Conservation (phyloP, 495 filamentous ascomycete species). For the Tetracladium setigerum region DNA sequence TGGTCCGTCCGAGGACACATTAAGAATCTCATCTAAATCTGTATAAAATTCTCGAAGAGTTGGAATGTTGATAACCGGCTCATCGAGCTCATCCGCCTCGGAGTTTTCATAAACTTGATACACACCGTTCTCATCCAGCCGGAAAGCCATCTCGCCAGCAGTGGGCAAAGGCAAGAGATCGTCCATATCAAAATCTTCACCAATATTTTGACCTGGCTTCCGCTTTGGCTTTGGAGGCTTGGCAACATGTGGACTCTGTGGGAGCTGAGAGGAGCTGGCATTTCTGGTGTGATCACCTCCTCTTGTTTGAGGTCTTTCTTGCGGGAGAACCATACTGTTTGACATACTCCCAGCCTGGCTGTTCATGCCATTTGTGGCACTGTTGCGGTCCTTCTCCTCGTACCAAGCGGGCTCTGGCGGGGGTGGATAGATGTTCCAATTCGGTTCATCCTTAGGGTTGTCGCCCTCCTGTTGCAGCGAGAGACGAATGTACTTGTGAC, state of each 20-base stretch:
- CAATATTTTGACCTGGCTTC: conserved; percentile 87
- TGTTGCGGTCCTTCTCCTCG: conserved; percentile 40
- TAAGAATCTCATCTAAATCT: conserved; percentile 80
- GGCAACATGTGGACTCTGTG: conserved; percentile 11
- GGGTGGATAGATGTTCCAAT: conserved; percentile 84
- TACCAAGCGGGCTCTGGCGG: conserved; percentile 89
- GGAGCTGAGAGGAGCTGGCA: conserved; percentile 10
- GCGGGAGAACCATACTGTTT: conserved; percentile 43
- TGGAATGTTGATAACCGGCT: conserved; percentile 72
- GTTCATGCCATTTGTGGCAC: conserved; percentile 27
- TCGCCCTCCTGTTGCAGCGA: conserved; percentile 73
- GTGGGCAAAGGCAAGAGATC: conserved; percentile 67
- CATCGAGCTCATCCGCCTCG: conserved; percentile 47
- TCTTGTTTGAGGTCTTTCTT: conserved; percentile 16
- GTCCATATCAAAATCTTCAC: conserved; percentile 79
- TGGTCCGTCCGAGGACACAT: conserved; percentile 85
- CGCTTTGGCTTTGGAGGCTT: conserved; percentile 46
- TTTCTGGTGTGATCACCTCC: conserved; percentile 24
- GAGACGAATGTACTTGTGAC: conserved; percentile 81
- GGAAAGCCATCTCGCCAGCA: conserved; percentile 61
- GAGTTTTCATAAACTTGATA: conserved; percentile 82
- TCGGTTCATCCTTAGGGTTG: conserved; percentile 78
- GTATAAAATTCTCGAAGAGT: conserved; percentile 91
- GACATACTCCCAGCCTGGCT: conserved; percentile 42
- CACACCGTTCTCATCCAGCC: conserved; percentile 74